These are phyloP conservation scores for Cercospora sp. DNA, from an alignment of 2,329 filamentous ascomycete species.

Conservation along the genomic window DNA sequence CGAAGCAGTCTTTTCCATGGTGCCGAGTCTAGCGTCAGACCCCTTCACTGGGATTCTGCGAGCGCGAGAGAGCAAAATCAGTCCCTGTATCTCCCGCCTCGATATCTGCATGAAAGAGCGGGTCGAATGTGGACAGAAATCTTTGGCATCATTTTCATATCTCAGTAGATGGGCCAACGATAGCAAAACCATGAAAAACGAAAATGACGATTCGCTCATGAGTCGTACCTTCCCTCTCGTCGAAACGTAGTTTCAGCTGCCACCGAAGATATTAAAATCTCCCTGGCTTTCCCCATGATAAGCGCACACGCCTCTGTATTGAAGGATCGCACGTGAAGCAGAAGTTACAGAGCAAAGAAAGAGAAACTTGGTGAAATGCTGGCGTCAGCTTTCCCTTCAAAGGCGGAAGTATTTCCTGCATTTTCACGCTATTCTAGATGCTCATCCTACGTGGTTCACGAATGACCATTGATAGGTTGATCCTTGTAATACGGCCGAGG, in stretches of 20 bases:
- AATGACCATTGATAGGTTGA: background rate
- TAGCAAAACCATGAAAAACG: background rate
- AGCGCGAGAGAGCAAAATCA: conserved; percentile 48
- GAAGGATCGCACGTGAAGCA: background rate
- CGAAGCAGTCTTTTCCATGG: conserved; percentile 28
- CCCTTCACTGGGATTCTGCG: conserved; percentile 48
- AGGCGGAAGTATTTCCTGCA: background rate
- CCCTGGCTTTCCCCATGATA: background rate
- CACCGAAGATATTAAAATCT: background rate
- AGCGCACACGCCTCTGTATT: background rate
- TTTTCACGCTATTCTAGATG: background rate
- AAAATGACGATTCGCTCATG: background rate
- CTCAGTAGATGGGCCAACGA: background rate
- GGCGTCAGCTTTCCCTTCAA: background rate
- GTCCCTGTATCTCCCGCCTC: conserved; percentile 55
- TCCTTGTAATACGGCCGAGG: conserved; percentile 37
- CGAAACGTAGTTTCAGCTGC: background rate
- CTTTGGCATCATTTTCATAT: background rate
- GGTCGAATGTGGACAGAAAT: conserved; percentile 41
- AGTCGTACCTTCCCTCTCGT: background rate
- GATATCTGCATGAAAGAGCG: conserved; percentile 49
- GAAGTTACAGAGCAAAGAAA: background rate
- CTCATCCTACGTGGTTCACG: background rate
- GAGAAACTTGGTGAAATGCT: background rate
- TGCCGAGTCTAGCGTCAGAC: conserved; percentile 28